Percentiles rank a stretch among this genome's conserved stretches.
phyloP scores from a whole-genome alignment of 2,329 filamentous ascomycete genomes.

The Anthostomella pinea region DNA sequence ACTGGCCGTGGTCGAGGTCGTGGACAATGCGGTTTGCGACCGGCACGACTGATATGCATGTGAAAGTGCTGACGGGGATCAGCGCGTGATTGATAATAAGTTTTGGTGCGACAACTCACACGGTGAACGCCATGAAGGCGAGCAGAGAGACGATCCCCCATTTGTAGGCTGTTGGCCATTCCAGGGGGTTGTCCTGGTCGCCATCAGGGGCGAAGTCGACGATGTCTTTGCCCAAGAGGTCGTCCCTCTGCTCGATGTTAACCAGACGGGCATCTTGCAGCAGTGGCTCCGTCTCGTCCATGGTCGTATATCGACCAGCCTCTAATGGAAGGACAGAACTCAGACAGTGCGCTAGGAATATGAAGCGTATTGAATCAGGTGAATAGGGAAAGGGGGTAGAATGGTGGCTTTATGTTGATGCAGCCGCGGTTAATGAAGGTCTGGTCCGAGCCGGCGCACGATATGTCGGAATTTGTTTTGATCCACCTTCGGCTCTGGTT shows the following conservation, averaged over 20 bases:
- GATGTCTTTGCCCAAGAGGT: constrained; percentile 26
- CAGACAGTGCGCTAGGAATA: no score
- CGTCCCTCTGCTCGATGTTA: constrained; percentile 19
- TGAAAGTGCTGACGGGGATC: constrained; percentile 47
- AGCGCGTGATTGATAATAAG: neutral
- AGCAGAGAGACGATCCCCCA: constrained; percentile 52
- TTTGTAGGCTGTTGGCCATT: constrained; percentile 52
- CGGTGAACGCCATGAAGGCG: constrained; percentile 53
- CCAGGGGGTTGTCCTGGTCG: constrained; percentile 50
- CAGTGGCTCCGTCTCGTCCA: constrained; percentile 36
- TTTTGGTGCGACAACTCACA: constrained; percentile 36
- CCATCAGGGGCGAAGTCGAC: constrained; percentile 45
- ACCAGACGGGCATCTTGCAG: constrained; percentile 25
- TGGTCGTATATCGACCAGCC: no score
- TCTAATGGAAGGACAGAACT: no score
- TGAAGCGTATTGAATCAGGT: no score
- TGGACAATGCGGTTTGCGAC: constrained; percentile 49
- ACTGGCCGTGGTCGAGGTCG: constrained; percentile 40
- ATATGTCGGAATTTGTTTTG: no score
- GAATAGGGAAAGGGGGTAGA: no score
- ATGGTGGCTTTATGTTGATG: no score
- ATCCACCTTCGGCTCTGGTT: no score
- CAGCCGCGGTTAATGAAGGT: no score
- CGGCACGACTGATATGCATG: constrained; percentile 54
- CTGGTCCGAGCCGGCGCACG: no score